phyloP scores from a whole-genome alignment of 2,329 filamentous ascomycete species.

The Clonostachys byssicola region DNA sequence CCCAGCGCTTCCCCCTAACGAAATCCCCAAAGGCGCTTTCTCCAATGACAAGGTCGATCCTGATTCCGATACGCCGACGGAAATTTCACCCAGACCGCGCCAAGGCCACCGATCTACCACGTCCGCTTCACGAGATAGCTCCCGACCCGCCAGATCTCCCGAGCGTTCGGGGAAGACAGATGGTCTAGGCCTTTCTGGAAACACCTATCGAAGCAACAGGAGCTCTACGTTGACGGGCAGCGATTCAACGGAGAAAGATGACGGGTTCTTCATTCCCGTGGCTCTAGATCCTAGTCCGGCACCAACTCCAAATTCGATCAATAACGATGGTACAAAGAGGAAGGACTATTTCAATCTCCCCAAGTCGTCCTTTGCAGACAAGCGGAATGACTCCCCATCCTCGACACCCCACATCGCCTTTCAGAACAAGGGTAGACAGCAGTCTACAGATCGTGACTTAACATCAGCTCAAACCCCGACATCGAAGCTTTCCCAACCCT shows the following conservation, averaged over 20 bases:
- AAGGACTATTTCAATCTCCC: slow-evolving; percentile 55
- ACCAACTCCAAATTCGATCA: slow-evolving; percentile 45
- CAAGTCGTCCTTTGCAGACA: slow-evolving; percentile 37
- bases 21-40: slow-evolving; percentile 58
- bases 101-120: slow-evolving; percentile 46
- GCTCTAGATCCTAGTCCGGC: slow-evolving; percentile 67
- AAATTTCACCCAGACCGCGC: slow-evolving; percentile 62
- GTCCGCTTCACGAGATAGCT: slow-evolving; percentile 50
- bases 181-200: slow-evolving; percentile 67
- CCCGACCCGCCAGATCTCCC: slow-evolving; percentile 48
- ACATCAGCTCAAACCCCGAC: no score
- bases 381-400: slow-evolving; percentile 41
- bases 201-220: slow-evolving; percentile 73
- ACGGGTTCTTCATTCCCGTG: slow-evolving; percentile 74
- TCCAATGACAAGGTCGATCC: slow-evolving; percentile 54
- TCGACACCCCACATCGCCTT: slow-evolving; percentile 88
- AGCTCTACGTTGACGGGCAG: slow-evolving; percentile 62
- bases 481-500: slow-evolving; percentile 11
- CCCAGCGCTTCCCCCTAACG: slow-evolving; percentile 81
- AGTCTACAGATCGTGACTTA: slow-evolving; percentile 44
- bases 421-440: slow-evolving; percentile 70
- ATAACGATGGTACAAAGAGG: slow-evolving; percentile 37
- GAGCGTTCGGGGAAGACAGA: slow-evolving; percentile 48
- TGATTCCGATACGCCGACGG: slow-evolving; percentile 64
- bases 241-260: slow-evolving; percentile 48